Evolutionary conservation across 768 basidiomycete genomes (phyloP).

Genomic region (Tylopilus balloui): DNA sequence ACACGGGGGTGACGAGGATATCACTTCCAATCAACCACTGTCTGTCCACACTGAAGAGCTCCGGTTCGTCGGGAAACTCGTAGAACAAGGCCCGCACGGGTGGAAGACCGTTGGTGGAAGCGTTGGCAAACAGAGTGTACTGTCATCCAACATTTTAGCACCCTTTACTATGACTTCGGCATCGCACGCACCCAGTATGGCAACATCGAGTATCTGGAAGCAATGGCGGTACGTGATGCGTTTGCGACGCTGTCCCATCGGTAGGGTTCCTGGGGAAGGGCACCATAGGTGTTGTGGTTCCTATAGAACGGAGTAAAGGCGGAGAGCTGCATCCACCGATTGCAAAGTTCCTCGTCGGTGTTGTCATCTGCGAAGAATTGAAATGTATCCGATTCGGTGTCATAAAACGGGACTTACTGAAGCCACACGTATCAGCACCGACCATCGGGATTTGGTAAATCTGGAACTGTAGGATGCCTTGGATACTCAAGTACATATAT

Average conservation of each 20-base stretch:
- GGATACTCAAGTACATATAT: constrained; percentile 65
- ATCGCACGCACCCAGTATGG: constrained; percentile 67
- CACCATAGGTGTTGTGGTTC: constrained; percentile 67
- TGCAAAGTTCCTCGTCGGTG: constrained; percentile 76
- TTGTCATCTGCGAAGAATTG: constrained; percentile 40
- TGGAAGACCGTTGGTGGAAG: constrained; percentile 61
- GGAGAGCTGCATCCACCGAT: constrained; percentile 83
- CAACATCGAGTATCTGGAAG: constrained; percentile 63
- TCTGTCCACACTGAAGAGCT: constrained; percentile 53
- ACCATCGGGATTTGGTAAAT: constrained; percentile 82
- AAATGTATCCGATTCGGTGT: neutral
- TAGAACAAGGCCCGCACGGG: constrained; percentile 73
- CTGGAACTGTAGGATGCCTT: constrained; percentile 79
- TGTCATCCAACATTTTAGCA: constrained; percentile 24
- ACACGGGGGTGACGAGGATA: constrained; percentile 73
- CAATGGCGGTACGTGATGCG: constrained; percentile 67
- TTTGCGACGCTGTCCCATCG: constrained; percentile 77
- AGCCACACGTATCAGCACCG: constrained; percentile 61
- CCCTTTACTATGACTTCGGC: neutral
- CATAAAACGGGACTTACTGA: constrained; percentile 17
- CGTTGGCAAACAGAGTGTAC: constrained; percentile 72
- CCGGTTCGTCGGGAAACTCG: constrained; percentile 69
- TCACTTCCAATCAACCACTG: constrained; percentile 72
- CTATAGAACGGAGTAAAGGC: constrained; percentile 81
- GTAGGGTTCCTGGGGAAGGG: constrained; percentile 76